A percentile compares a stretch with the other conserved stretches of the same genome.
Evolutionary conservation across 441 rosid genomes (phyloP).

Genomic region (Erodium trifolium): DNA sequence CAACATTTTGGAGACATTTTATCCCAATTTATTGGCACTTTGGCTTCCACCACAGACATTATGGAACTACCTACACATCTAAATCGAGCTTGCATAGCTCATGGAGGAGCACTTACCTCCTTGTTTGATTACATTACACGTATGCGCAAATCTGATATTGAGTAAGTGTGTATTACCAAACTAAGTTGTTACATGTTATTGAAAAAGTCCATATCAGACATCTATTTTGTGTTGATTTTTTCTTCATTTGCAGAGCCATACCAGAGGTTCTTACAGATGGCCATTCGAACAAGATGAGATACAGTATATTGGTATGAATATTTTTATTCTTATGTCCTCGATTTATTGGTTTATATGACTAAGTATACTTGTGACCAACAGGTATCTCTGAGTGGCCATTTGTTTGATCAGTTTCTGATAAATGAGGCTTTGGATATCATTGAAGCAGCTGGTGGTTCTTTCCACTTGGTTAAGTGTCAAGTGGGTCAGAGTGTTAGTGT

Average conservation of each 20-base stretch:
- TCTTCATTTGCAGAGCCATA: constrained; percentile 40
- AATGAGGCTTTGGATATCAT: constrained; percentile 93
- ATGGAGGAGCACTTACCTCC: constrained; percentile 61
- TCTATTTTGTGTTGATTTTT: not conserved
- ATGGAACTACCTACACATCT: constrained; percentile 57
- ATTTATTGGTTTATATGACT: constrained; percentile 6
- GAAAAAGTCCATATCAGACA: no score
- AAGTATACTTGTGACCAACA: constrained; percentile 27
- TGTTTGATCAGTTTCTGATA: constrained; percentile 82
- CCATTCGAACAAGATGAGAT: constrained; percentile 38
- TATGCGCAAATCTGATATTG: constrained; percentile 67
- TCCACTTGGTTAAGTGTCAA: constrained; percentile 78
- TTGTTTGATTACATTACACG: constrained; percentile 77
- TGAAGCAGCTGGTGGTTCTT: constrained; percentile 84
- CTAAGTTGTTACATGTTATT: no score
- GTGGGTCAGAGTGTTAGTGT: constrained; percentile 73
- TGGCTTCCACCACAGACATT: constrained; percentile 53
- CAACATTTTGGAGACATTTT: constrained; percentile 89
- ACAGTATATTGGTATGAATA: constrained; percentile 54
- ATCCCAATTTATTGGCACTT: constrained; percentile 56
- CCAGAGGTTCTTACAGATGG: constrained; percentile 29
- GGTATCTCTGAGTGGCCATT: constrained; percentile 92
- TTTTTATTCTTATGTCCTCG: not conserved
- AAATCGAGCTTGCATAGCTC: constrained; percentile 79
- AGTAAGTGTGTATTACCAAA: constrained; percentile 40